Evolutionary conservation across 2,329 filamentous ascomycete genomes (phyloP).

Genomic region (Emergomyces orientalis): DNA sequence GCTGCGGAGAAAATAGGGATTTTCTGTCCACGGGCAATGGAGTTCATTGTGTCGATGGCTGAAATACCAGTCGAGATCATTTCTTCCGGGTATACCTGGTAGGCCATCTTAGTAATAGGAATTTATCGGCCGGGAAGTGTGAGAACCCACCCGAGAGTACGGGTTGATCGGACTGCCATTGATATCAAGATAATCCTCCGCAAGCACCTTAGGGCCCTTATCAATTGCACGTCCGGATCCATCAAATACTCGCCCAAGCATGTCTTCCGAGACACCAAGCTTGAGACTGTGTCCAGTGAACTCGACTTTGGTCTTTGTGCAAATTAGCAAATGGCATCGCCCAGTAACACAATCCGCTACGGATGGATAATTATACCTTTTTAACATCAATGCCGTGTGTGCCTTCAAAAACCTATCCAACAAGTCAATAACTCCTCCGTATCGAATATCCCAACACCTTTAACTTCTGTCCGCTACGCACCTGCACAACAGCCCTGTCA

Average conservation of each 20-base stretch:
- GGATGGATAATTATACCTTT: slow-evolving; percentile 51
- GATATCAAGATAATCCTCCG: slow-evolving; percentile 97
- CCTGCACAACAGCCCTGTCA: slow-evolving; percentile 89
- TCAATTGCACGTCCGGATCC: slow-evolving; percentile 96
- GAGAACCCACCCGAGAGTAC: slow-evolving; percentile 69
- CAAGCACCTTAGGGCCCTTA: slow-evolving; percentile 95
- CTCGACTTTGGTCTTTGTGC: slow-evolving; percentile 76
- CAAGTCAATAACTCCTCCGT: background rate
- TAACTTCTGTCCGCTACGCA: slow-evolving; percentile 34
- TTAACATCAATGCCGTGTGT: slow-evolving; percentile 97
- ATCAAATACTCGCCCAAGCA: slow-evolving; percentile 98
- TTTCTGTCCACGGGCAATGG: slow-evolving; percentile 96
- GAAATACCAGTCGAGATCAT: slow-evolving; percentile 99
- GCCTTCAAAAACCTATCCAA: slow-evolving; percentile 86
- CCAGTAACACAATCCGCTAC: background rate
- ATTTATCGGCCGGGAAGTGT: slow-evolving; percentile 1
- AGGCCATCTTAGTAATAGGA: slow-evolving; percentile 13
- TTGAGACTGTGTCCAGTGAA: slow-evolving; percentile 96
- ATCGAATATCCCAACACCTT: slow-evolving; percentile 5
- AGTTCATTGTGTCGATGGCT: slow-evolving; percentile 97
- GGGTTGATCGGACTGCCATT: slow-evolving; percentile 99
- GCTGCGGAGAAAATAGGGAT: slow-evolving; percentile 98
- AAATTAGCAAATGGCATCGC: background rate
- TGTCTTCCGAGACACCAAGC: slow-evolving; percentile 97
- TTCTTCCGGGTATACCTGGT: slow-evolving; percentile 91